phyloP scores from a whole-genome alignment of 2,329 filamentous ascomycete species.

The Sporothrix inflata region DNA sequence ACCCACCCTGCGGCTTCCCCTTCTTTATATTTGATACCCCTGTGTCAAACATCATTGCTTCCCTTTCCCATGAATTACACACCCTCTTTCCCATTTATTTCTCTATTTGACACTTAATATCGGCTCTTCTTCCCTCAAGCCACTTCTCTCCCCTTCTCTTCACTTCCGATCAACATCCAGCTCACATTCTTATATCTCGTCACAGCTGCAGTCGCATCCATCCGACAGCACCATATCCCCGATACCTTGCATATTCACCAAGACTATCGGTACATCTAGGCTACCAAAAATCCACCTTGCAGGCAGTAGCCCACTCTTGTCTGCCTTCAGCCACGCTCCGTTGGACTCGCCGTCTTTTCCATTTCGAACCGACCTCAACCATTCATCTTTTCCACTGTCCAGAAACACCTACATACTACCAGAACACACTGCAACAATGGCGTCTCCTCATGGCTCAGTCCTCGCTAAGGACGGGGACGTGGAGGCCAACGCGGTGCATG shows the following conservation, averaged over 20 bases:
- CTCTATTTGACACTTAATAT: not conserved
- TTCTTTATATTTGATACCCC: slow-evolving; percentile 5
- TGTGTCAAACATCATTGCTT: not conserved
- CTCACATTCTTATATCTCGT: not conserved
- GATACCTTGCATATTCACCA: not conserved
- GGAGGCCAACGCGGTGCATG: not conserved
- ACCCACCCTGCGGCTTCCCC: not conserved
- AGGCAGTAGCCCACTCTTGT: not conserved
- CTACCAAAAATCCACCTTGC: not conserved
- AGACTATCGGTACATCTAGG: not conserved
- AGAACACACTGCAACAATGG: slow-evolving; percentile 5
- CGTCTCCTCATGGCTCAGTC: slow-evolving; percentile 21
- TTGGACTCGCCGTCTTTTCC: too few relatives aligned
- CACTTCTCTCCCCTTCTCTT: not conserved
- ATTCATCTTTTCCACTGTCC: too few relatives aligned
- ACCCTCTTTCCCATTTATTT: not conserved
- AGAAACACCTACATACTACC: too few relatives aligned
- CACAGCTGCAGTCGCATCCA: not conserved
- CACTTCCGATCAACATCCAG: not conserved
- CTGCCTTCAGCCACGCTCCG: not conserved
- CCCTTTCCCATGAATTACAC: not conserved
- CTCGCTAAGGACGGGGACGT: not conserved
- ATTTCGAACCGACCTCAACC: too few relatives aligned
- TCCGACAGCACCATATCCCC: not conserved
- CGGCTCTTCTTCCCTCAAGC: not conserved